Percentiles rank a stretch among this genome's conserved stretches.
phyloP scores from a whole-genome alignment of 352 stramenopile genomes.

The Pythium phragmiticola region DNA sequence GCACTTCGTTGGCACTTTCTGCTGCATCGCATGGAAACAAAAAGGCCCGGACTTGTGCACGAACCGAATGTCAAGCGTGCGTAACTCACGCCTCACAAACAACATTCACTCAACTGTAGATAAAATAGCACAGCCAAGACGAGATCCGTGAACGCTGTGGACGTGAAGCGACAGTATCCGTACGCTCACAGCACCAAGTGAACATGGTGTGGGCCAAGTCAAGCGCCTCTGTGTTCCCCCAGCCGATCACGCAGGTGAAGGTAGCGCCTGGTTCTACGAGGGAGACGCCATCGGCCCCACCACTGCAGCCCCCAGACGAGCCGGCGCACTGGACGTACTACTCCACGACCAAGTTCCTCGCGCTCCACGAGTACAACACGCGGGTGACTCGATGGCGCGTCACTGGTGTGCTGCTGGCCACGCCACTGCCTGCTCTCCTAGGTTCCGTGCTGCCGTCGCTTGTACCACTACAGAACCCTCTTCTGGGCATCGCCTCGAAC shows the following conservation, averaged over 20 bases:
- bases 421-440: slow-evolving; percentile 7
- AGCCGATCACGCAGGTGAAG: not conserved
- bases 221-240: not conserved
- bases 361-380: slow-evolving; percentile 11
- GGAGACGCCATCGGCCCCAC: not conserved
- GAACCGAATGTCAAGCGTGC: too few species aligned
- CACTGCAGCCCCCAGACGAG: not conserved
- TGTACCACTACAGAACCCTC: slow-evolving; percentile 7
- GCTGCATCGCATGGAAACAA: too few species aligned
- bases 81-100: too few species aligned
- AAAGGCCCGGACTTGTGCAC: too few species aligned
- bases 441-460: slow-evolving; percentile 8
- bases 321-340: slow-evolving; percentile 13
- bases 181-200: not conserved
- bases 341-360: slow-evolving; percentile 22
- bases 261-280: not conserved
- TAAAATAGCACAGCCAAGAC: too few species aligned
- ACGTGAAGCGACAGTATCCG: not conserved
- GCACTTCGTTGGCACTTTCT: too few species aligned
- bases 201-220: not conserved
- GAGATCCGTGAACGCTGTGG: too few species aligned
- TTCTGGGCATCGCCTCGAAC: not conserved
- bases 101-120: too few species aligned
- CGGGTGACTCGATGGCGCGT: slow-evolving; percentile 1
- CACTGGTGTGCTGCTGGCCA: slow-evolving; percentile 9